A percentile compares a stretch with the other conserved stretches of the same genome.
Evolutionary conservation across 169 alveolate genomes (phyloP).

Genomic region (Plasmodium fragile): DNA sequence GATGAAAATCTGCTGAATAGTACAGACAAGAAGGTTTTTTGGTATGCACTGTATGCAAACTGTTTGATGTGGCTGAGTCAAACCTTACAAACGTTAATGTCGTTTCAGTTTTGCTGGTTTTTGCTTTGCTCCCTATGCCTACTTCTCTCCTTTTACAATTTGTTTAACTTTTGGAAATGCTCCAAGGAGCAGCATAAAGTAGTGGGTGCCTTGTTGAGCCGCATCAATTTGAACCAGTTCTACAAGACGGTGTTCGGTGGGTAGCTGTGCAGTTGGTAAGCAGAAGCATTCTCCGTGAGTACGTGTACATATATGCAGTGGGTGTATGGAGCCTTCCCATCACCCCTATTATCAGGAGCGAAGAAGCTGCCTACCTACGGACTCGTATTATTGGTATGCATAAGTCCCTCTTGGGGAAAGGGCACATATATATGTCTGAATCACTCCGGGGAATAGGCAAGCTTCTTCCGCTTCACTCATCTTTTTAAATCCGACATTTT

Average conservation of each 20-base stretch:
- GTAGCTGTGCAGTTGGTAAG: neutral
- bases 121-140: conserved; percentile 48
- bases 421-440: neutral
- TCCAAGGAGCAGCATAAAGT: conserved; percentile 65
- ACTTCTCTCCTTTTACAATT: conserved; percentile 46
- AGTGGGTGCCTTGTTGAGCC: conserved; percentile 23
- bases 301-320: neutral
- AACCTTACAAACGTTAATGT: conserved; percentile 67
- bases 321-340: neutral
- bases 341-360: neutral
- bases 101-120: conserved; percentile 75
- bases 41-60: conserved; percentile 54
- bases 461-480: neutral
- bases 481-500: neutral
- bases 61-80: conserved; percentile 63
- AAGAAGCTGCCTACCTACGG: neutral
- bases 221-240: conserved; percentile 23
- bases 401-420: neutral
- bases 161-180: conserved; percentile 68
- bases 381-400: neutral
- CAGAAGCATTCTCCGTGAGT: neutral
- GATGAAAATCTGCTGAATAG: conserved; percentile 41
- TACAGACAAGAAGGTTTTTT: conserved; percentile 53
- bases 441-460: neutral
- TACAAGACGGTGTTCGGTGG: conserved; percentile 27